Conservation (phyloP, 805 yeast species). For the Teunomyces panamensis region DNA sequence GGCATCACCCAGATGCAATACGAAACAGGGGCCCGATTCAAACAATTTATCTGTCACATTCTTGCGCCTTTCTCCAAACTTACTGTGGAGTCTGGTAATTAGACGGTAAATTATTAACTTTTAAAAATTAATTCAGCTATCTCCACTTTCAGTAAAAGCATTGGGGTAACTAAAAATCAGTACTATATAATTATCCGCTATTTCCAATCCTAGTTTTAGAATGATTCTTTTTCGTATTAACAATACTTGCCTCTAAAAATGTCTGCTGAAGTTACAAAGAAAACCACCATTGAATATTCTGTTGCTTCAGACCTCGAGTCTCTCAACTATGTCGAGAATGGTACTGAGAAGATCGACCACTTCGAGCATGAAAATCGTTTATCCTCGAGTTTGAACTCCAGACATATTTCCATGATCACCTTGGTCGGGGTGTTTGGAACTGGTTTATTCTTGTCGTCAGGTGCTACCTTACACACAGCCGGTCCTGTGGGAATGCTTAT, state of each 20-base stretch:
- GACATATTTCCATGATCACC: constrained; percentile 20
- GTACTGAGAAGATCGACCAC: not conserved
- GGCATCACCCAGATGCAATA: not conserved
- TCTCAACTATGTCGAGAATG: not conserved
- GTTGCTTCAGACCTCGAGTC: constrained; percentile 2
- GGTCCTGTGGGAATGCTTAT: constrained; percentile 46
- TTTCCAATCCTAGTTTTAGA: not conserved
- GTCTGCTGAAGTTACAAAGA: not conserved
- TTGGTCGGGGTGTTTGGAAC: constrained; percentile 37
- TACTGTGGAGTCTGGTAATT: not conserved
- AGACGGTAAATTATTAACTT: not conserved
- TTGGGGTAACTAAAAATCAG: not conserved
- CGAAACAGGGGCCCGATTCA: not conserved
- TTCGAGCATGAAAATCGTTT: not conserved
- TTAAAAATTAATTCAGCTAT: not conserved
- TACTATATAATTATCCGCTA: not conserved
- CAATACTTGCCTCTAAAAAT: not conserved
- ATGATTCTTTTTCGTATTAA: not conserved
- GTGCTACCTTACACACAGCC: constrained; percentile 41
- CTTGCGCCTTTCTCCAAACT: not conserved
- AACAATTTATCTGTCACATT: not conserved
- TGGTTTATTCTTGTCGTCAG: constrained; percentile 57
- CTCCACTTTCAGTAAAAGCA: not conserved
- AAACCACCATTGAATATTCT: not conserved
- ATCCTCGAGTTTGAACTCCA: constrained; percentile 11